Conservation (phyloP, 139 green algal species). For the Chlorella ohadii region DNA sequence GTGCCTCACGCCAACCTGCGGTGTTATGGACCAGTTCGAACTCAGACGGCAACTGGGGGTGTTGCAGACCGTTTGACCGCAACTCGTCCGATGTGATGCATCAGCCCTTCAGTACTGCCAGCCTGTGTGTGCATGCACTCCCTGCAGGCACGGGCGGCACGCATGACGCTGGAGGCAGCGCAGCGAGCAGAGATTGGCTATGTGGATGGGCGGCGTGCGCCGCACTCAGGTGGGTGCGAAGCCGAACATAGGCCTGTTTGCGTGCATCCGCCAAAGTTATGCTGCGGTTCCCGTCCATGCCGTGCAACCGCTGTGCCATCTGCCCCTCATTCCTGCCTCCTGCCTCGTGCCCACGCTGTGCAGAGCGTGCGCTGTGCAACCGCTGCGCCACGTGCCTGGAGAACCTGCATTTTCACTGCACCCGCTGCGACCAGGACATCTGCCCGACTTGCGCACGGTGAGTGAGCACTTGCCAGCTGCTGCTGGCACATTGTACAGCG, state of each 20-base stretch:
- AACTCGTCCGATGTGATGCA: no score
- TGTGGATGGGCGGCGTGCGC: neutral
- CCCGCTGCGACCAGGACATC: slow-evolving; percentile 36
- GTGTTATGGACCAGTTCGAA: no score
- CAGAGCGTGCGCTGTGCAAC: slow-evolving; percentile 51
- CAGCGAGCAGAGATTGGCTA: neutral
- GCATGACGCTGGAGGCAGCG: neutral
- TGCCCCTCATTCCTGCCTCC: neutral
- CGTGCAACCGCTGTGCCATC: no score
- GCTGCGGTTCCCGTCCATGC: no score
- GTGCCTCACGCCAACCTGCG: no score
- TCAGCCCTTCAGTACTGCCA: no score
- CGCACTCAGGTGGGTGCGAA: neutral
- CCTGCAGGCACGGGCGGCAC: neutral
- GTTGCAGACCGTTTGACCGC: no score
- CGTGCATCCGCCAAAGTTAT: no score
- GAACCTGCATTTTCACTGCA: slow-evolving; percentile 51
- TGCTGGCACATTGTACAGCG: no score
- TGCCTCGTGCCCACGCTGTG: neutral
- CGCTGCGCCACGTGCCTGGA: slow-evolving; percentile 50
- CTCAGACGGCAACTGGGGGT: no score
- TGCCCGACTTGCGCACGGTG: slow-evolving; percentile 37
- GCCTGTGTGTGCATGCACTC: no score
- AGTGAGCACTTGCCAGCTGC: neutral
- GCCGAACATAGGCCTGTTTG: no score